Evolutionary conservation across 75 land plant species (phyloP).

Genomic region (Ceratopteris richardii): DNA sequence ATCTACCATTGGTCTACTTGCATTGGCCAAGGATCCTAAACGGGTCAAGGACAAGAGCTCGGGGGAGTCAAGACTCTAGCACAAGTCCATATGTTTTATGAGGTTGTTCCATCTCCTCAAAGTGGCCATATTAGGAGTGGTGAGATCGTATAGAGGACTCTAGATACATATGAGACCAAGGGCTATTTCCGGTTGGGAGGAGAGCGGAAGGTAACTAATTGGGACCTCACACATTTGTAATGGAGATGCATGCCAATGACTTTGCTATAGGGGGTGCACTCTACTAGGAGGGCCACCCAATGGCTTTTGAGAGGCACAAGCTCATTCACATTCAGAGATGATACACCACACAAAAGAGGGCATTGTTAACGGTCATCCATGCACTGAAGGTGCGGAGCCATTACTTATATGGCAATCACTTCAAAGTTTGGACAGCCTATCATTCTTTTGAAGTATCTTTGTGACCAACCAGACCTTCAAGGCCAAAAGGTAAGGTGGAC

Average conservation of each 20-base stretch:
- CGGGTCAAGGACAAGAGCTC: no score
- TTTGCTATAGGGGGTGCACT: neutral
- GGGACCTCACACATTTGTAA: no score
- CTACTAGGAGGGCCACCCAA: conserved; percentile 1
- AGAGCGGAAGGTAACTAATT: no score
- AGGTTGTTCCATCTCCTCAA: no score
- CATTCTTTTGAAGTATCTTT: conserved; percentile 3
- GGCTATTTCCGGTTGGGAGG: no score
- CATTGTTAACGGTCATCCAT: conserved; percentile 10
- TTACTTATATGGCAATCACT: neutral
- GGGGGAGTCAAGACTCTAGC: no score
- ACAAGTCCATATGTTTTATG: no score
- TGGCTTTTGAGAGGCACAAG: conserved; percentile 9
- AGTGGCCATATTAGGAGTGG: no score
- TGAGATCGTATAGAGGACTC: no score
- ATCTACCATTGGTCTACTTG: no score
- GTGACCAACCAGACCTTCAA: neutral
- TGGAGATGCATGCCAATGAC: neutral
- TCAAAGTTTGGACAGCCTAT: neutral
- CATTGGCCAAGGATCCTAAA: no score
- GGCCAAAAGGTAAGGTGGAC: conserved; percentile 5
- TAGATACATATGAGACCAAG: no score
- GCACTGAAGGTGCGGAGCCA: conserved; percentile 2
- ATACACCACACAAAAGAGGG: conserved; percentile 7
- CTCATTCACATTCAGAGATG: neutral